Evolutionary conservation across 2,329 filamentous ascomycete genomes (phyloP).

Genomic region (Penicillium sp.): DNA sequence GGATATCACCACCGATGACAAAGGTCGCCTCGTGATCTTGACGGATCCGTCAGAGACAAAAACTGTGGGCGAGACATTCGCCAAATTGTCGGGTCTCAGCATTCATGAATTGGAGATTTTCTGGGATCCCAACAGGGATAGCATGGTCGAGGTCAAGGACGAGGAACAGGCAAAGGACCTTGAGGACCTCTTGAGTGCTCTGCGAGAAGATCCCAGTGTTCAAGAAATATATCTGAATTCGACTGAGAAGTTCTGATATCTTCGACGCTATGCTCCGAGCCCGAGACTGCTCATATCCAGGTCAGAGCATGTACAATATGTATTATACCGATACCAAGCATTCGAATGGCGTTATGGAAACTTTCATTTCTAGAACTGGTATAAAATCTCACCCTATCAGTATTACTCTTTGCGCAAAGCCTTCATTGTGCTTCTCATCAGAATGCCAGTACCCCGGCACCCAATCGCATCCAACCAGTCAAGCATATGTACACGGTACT

Average conservation of each 20-base stretch:
- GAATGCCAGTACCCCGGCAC: conserved; percentile 55
- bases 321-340: conserved; percentile 13
- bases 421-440: conserved; percentile 77
- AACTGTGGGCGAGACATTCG: conserved; percentile 56
- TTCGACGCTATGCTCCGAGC: neutral
- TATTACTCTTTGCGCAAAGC: conserved; percentile 50
- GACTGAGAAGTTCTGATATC: conserved; percentile 19
- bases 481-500: conserved; percentile 66
- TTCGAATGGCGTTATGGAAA: conserved; percentile 8
- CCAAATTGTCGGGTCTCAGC: conserved; percentile 54
- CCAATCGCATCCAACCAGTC: conserved; percentile 57
- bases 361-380: neutral
- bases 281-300: neutral
- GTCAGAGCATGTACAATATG: conserved; percentile 9
- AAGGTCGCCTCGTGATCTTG: conserved; percentile 63
- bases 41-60: conserved; percentile 60
- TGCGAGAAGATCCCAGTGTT: conserved; percentile 61
- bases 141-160: conserved; percentile 55
- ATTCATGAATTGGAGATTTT: conserved; percentile 71
- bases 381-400: neutral
- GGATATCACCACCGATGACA: conserved; percentile 48
- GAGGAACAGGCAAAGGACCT: conserved; percentile 51
- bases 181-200: conserved; percentile 45
- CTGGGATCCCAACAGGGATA: conserved; percentile 76
- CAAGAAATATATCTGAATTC: conserved; percentile 71